Evolutionary conservation across 1,284 basidiomycete species (phyloP), one percentile per base, ranked within the genome.

Genomic region (Apiotrichum porosum): DNA sequence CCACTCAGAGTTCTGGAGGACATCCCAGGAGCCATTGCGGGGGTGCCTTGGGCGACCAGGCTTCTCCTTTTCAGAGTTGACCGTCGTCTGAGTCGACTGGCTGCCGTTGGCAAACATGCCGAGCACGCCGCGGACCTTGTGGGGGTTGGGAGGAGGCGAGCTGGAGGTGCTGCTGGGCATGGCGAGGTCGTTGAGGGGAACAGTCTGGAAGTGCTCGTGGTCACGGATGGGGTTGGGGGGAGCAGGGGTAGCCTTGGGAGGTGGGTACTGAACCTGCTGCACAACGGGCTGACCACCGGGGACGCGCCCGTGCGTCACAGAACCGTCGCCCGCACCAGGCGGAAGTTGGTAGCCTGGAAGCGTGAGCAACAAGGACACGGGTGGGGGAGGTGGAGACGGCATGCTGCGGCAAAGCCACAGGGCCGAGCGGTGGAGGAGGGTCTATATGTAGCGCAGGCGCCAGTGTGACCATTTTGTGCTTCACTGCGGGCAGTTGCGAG

Each of bases 1-100:
- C 63, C 69, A 73, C 44, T 74, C 73, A 41, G 52, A 53, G 21
- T 28, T 28, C 26, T 28, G 26, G 8, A 68, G 42, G 24, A 64
- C 35, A 51, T 69, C 65, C 66, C 69, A 69, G 14, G 32, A 34
- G 26, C 26, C 26, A 28, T 28, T 6, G 26, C 26, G 26, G 26
- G 26, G 26, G 26, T 28, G 26, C 26, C 12, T 28, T 6, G 26
- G 22, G 32, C 32, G n/a, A 34, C 18, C 8, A 22, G 22, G 5
- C 36, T 37, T 37, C 36, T 37, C 21, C 13, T 22, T 14, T 1
- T 9, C 15, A 6, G 36, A 22, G 21, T 22, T 37, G 10, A 37
- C 22, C 9, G 36, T 37, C 36, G 36, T 15, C 19, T 22, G 8
- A 6, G 26, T 6, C 12, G 36, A 37, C 1, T 23, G 6, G 21